Evolutionary conservation across 306 rosid species (phyloP).

Genomic region (Cucumis melo): DNA sequence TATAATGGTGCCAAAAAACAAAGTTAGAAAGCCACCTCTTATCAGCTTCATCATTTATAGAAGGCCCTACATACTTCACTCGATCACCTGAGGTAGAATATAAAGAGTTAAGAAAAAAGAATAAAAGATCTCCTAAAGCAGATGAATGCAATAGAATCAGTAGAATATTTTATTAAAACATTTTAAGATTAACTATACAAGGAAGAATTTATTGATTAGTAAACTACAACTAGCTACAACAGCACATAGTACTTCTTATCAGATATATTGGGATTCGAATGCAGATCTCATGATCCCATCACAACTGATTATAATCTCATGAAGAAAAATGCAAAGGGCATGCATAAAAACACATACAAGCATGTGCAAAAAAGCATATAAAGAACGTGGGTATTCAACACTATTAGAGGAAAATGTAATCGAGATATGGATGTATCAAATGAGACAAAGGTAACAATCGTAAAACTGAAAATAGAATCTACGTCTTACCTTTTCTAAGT

Average conservation of each 20-base stretch:
- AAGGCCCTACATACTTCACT: slow-evolving; percentile 75
- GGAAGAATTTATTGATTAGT: neutral
- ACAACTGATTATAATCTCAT: neutral
- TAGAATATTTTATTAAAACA: neutral
- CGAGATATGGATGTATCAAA: neutral
- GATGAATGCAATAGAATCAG: neutral
- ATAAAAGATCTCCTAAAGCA: neutral
- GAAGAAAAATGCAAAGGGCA: neutral
- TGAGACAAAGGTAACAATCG: neutral
- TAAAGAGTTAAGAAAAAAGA: slow-evolving; percentile 1
- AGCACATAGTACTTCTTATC: neutral
- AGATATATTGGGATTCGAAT: neutral
- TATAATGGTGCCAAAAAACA: neutral
- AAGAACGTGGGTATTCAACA: neutral
- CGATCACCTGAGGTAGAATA: slow-evolving; percentile 59
- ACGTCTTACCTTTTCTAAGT: slow-evolving; percentile 56
- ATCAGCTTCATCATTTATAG: slow-evolving; percentile 37
- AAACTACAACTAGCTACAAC: neutral
- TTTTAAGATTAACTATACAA: neutral
- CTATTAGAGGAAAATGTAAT: neutral
- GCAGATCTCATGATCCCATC: neutral
- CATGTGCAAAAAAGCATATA: neutral
- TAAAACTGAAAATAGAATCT: neutral
- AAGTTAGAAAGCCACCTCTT: slow-evolving; percentile 45
- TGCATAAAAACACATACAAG: neutral